Evolutionary conservation across 352 stramenopile genomes (phyloP), one percentile per base, ranked within the genome.

Genomic region (Globisporangium canariense): DNA sequence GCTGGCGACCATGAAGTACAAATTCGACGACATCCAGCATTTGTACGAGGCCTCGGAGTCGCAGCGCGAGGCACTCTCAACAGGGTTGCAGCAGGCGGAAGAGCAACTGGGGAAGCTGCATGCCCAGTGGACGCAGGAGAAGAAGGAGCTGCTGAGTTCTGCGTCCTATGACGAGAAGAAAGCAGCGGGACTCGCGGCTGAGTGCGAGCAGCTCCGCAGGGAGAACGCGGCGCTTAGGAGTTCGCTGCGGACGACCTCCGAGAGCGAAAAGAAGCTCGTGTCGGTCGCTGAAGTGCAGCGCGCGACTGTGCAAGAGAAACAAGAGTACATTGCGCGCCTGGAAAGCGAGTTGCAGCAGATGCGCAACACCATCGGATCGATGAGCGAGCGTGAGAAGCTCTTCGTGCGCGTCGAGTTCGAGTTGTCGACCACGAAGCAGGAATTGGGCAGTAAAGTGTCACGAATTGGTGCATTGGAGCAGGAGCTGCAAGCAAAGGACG

Each of bases 41-140:
- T 58, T 74, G 40, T 82, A 82, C 30, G 68, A 79, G 28, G 69
- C 70, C 2, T 79, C 74, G 8, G 73, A 88, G 49, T 51, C 71
- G 14, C 69, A 86, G 38, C 73, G 79, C 4, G 51, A 65, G 4
- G 76, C 75, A 28, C 58, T 92, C 5, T 75, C 75, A 0, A 70
- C 72, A 5, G 76, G 75, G 7, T 59, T 92, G 2, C 70, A 82
- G 51, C 67, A 72, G 51, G 79, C 75, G 20, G 77, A 92, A 52
- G 36, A 86, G 41, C 77, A 92, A 36, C 71, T 86, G 2, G 77
- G 70, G 2, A 70, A 68, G 14, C 60, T 89, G 10, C 80, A 88
- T 55, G 72, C 73, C 2, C 76, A 90, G 43, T 92, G 79, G 79
- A 67, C 78, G 2, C 65, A 84, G 41, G 83, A 90, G 66, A 92